Evolutionary conservation across 352 stramenopile genomes (phyloP).

Genomic region (Thalassiosira livingstoniorum): DNA sequence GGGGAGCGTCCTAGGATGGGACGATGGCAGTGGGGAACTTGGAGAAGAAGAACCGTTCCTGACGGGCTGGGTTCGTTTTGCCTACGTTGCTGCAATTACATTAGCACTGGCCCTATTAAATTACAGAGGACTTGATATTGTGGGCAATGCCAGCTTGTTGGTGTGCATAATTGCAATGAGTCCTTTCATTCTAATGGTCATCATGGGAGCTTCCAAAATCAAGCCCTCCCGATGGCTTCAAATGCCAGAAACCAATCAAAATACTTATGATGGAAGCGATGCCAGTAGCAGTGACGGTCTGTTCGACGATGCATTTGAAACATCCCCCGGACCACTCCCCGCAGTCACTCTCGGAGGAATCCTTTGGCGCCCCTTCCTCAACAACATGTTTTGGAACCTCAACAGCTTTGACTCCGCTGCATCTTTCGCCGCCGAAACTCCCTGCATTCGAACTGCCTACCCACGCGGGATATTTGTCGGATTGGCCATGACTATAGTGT

Average conservation of each 20-base stretch:
- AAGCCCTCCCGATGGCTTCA: conserved; percentile 74
- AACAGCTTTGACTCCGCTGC: conserved; percentile 93
- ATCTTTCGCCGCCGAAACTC: conserved; percentile 91
- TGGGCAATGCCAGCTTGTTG: conserved; percentile 87
- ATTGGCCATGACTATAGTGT: conserved; percentile 87
- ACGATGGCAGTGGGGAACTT: conserved; percentile 26
- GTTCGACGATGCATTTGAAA: conserved; percentile 79
- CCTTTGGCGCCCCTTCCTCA: conserved; percentile 90
- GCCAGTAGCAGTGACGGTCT: conserved; percentile 69
- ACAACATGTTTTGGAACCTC: conserved; percentile 96
- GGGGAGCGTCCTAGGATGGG: conserved; percentile 45
- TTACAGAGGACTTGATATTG: conserved; percentile 88
- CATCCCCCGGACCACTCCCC: conserved; percentile 37
- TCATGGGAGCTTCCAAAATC: conserved; percentile 74
- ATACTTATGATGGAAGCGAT: not conserved
- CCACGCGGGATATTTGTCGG: conserved; percentile 89
- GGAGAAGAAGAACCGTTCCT: conserved; percentile 14
- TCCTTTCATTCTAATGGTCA: conserved; percentile 90
- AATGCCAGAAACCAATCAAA: conserved; percentile 13
- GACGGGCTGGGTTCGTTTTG: conserved; percentile 54
- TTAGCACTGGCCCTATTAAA: conserved; percentile 82
- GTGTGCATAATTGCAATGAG: conserved; percentile 90
- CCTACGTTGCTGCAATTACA: conserved; percentile 57
- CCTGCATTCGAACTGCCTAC: conserved; percentile 88
- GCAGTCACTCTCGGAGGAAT: conserved; percentile 65